Percentiles rank a stretch among this genome's conserved stretches.
Evolutionary conservation across 305 asterid genomes (phyloP).

Genomic region (Solanum hybrid): DNA sequence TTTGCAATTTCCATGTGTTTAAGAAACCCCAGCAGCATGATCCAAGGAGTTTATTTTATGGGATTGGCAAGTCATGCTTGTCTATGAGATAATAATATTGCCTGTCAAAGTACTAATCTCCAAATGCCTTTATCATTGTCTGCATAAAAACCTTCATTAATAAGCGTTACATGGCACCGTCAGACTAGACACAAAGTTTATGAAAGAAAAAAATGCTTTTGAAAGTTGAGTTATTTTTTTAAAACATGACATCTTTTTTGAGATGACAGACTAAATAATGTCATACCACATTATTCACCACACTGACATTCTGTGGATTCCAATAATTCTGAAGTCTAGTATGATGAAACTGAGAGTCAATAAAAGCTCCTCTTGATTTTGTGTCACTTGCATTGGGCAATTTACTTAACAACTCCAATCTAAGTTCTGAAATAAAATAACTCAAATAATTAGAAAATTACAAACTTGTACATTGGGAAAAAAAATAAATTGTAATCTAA

Average conservation of each 20-base stretch:
- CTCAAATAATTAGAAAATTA: neutral
- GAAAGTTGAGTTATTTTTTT: neutral
- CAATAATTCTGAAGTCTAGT: neutral
- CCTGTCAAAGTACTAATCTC: neutral
- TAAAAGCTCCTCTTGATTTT: neutral
- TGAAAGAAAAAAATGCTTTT: neutral
- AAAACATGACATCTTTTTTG: neutral
- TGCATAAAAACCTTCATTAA: neutral
- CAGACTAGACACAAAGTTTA: neutral
- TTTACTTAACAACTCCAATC: neutral
- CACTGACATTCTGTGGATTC: neutral
- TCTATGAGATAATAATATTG: neutral
- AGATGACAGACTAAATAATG: neutral
- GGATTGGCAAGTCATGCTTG: neutral
- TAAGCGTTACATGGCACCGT: neutral
- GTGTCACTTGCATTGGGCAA: neutral
- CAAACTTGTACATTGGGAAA: neutral
- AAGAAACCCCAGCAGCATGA: neutral
- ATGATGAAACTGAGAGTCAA: neutral
- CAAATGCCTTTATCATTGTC: neutral
- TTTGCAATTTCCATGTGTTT: neutral
- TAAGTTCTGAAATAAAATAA: neutral
- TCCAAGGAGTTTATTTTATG: neutral
- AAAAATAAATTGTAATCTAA: neutral
- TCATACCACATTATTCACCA: neutral